Conservation (phyloP, 305 asterid genomes). For the Nicotiana rustica region DNA sequence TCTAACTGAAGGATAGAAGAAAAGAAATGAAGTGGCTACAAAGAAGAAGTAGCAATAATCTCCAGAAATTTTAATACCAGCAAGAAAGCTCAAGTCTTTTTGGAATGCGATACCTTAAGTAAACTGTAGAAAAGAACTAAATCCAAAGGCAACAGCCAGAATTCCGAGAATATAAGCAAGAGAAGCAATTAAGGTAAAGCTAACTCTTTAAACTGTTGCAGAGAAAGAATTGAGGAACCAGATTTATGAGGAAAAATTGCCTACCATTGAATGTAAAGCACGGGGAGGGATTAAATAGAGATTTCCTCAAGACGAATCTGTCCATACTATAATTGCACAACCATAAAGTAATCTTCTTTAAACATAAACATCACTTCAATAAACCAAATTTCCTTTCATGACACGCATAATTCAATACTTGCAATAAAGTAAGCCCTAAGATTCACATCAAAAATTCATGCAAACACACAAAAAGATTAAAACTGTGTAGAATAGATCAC, state of each 20-base stretch:
- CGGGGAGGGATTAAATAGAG: background rate
- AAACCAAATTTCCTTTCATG: background rate
- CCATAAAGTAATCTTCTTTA: background rate
- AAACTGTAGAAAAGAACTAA: background rate
- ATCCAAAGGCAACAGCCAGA: background rate
- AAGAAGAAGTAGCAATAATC: background rate
- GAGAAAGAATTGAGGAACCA: background rate
- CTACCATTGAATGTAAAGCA: background rate
- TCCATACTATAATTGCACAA: background rate
- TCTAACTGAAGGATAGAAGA: background rate
- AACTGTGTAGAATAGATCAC: conserved; percentile 26
- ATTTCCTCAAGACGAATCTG: background rate
- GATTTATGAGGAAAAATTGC: background rate
- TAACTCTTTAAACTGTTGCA: background rate
- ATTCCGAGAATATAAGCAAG: background rate
- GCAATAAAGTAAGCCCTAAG: background rate
- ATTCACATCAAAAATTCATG: background rate
- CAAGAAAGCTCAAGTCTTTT: background rate
- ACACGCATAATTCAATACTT: conserved; percentile 3
- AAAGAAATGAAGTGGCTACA: background rate
- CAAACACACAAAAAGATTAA: background rate
- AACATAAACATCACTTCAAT: background rate
- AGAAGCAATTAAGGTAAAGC: background rate
- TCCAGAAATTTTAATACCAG: background rate
- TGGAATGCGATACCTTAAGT: background rate